A percentile compares a stretch with the other conserved stretches of the same genome.
Evolutionary conservation across 441 rosid genomes (phyloP).

Genomic region (Aleurites moluccanus): DNA sequence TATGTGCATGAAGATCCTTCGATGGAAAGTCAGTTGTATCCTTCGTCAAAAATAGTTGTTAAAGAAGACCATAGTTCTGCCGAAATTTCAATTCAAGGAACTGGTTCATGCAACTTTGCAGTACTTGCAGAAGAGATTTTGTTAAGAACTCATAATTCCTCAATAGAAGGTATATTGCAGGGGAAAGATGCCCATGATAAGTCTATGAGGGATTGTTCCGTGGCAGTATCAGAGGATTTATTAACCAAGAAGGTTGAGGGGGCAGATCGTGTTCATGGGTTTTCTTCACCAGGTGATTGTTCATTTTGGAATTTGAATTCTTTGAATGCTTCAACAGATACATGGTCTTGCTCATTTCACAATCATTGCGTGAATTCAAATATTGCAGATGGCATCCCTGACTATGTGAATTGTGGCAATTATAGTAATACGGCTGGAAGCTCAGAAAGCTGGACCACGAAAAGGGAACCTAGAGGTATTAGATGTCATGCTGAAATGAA

Average conservation of each 20-base stretch:
- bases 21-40: neutral
- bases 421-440: conserved; percentile 3
- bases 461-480: neutral
- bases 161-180: neutral
- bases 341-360: conserved; percentile 25
- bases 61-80: conserved; percentile 15
- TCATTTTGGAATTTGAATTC: conserved; percentile 23
- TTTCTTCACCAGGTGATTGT: neutral
- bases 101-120: conserved; percentile 12
- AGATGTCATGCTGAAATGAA: conserved; percentile 5
- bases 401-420: neutral
- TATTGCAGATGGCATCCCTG: too few relatives aligned
- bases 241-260: neutral
- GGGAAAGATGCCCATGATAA: neutral
- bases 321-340: conserved; percentile 26
- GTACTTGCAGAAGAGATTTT: neutral
- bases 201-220: conserved; percentile 20
- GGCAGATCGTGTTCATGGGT: neutral
- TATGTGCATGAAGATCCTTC: neutral
- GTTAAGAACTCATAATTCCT: neutral
- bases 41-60: neutral
- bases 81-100: conserved; percentile 24
- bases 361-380: too few relatives aligned
- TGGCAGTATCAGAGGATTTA: neutral
- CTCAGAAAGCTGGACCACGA: conserved; percentile 6